phyloP scores from a whole-genome alignment of 2,329 filamentous ascomycete genomes.

The Colletotrichum melonis region DNA sequence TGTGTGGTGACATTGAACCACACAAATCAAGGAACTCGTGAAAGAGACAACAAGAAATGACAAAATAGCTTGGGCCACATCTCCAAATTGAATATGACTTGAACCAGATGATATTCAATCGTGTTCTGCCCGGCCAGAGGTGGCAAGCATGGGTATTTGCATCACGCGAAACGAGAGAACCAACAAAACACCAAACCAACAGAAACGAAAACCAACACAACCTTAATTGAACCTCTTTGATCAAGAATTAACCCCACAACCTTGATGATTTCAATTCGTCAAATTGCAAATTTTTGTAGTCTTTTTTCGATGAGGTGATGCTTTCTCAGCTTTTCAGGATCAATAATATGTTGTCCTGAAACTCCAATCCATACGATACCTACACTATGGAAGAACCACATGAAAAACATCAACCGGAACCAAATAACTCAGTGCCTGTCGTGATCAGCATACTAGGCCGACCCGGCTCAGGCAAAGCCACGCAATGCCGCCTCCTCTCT shows the following conservation, averaged over 20 bases:
- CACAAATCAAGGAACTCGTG: neutral
- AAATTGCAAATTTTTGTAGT: too few relatives aligned
- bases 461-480: neutral
- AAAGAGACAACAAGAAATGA: neutral
- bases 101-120: neutral
- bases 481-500: neutral
- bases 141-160: neutral
- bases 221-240: neutral
- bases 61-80: neutral
- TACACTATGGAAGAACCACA: neutral
- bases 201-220: neutral
- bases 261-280: too few relatives aligned
- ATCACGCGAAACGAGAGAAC: neutral
- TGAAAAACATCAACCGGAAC: too few relatives aligned
- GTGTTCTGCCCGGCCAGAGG: neutral
- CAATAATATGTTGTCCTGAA: too few relatives aligned
- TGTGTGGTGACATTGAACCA: neutral
- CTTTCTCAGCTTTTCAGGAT: too few relatives aligned
- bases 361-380: too few relatives aligned
- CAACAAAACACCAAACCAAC: neutral
- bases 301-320: too few relatives aligned
- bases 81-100: neutral
- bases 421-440: neutral
- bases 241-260: too few relatives aligned
- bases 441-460: neutral